Base-by-base conservation (phyloP, 176 grass and related monocot species). In the Pontederia paniculata region DNA sequence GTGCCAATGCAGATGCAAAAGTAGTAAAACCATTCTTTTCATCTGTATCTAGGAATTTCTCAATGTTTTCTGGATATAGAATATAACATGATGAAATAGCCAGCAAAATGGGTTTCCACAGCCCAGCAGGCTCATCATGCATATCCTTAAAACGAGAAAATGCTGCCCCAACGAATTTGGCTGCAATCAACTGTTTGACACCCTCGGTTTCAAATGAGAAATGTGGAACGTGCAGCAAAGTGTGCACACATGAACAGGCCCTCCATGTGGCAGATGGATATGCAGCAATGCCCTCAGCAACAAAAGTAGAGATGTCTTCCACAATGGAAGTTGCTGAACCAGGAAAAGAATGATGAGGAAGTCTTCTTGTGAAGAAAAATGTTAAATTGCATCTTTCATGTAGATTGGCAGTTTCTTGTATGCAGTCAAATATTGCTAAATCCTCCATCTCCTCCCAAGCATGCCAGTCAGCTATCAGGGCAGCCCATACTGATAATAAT, bases 381-480 rank as follows among this genome's bases (percentile, higher is more conserved):
- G 23, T 63, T 18, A 52, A 73, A 41, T 84, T 78, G 56, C 84
- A 82, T 70, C 76, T 84, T 71, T 70, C 69, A 65, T 76, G 72
- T 48, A 88, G 84, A 85, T 77, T 79, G 42, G 84, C 54, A 51
- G 68, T 69, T 82, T 95, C 84, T 63, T 82, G 84, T 48, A 95
- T 82, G 48, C 80, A 65, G 9, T 79, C 70, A 57, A 95, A 95
- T 65, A 95, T 61, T 37, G 73, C 81, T 57, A 88, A 76, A 77
- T 95, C 84, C 66, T 88, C 89, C 69, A 80, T 82, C 75, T 95
- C 89, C 58, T 88, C 89, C 89, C 84, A 95, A 9, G 75, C 77
- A 62, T 95, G 71, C 81, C 76, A 95, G 37, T 54, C 74, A 15
- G 78, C 69, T 57, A 95, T 73, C 41, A 48, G 74, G 44, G 84